A percentile compares a stretch with the other conserved stretches of the same genome.
Conservation (phyloP, 2,329 filamentous ascomycete species). For the Lasiodiplodia theobromae region DNA sequence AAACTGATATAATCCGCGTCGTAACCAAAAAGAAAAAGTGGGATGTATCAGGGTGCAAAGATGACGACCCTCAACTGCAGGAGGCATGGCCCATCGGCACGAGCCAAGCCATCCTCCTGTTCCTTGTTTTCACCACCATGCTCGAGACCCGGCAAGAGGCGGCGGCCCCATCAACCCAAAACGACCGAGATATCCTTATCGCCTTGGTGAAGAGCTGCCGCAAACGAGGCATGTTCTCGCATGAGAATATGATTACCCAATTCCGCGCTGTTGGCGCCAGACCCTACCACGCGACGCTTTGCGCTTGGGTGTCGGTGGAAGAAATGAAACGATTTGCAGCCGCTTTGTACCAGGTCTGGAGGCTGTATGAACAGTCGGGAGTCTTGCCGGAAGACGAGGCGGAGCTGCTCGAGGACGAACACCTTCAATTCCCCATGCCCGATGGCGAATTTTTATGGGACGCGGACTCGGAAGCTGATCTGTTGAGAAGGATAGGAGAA, state of each 20-base stretch:
- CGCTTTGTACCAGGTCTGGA: neutral
- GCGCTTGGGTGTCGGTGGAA: neutral
- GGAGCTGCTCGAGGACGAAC: neutral
- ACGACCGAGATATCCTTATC: neutral
- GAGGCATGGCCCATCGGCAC: neutral
- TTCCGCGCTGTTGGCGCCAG: neutral
- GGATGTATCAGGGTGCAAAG: neutral
- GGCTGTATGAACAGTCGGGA: too few species aligned
- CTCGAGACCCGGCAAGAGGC: neutral
- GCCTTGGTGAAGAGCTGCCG: constrained; percentile 5
- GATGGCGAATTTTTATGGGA: neutral
- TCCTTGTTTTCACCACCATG: neutral
- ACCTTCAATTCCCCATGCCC: neutral
- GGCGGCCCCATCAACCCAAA: neutral
- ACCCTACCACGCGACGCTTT: neutral
- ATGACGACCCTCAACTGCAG: neutral
- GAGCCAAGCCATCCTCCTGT: neutral
- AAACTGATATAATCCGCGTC: too few species aligned
- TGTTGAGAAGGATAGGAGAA: neutral
- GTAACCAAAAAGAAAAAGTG: neutral
- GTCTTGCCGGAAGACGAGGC: too few species aligned
- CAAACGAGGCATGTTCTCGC: constrained; percentile 1
- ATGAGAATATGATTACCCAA: neutral
- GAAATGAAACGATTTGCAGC: neutral
- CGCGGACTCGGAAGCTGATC: neutral